phyloP scores from a whole-genome alignment of 768 basidiomycete species.

The Agrocybe pediades region DNA sequence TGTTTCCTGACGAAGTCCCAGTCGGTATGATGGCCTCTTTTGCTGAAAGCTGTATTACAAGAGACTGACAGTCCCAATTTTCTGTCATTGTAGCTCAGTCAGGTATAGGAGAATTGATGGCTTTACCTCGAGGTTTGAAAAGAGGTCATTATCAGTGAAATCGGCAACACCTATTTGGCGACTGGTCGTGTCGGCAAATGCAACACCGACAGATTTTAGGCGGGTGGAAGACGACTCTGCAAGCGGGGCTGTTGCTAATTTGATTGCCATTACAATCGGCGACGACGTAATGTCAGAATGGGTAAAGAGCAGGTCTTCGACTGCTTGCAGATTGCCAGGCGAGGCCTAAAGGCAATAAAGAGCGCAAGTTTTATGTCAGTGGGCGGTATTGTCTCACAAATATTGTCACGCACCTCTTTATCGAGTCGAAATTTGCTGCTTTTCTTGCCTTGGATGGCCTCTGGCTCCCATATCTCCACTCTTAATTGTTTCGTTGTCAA shows the following conservation, averaged over 20 bases:
- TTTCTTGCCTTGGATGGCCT: slow-evolving; percentile 74
- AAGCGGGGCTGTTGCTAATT: slow-evolving; percentile 58
- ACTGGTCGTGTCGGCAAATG: slow-evolving; percentile 88
- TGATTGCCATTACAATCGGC: slow-evolving; percentile 90
- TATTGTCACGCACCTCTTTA: slow-evolving; percentile 68
- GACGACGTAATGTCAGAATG: slow-evolving; percentile 79
- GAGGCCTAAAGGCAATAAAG: slow-evolving; percentile 38
- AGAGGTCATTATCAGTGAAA: slow-evolving; percentile 92
- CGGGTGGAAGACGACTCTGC: slow-evolving; percentile 51
- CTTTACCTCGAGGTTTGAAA: slow-evolving; percentile 90
- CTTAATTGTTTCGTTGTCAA: slow-evolving; percentile 88
- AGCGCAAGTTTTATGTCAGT: not conserved
- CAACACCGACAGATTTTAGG: slow-evolving; percentile 76
- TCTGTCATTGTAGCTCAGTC: no score
- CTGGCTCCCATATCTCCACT: slow-evolving; percentile 88
- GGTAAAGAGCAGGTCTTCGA: slow-evolving; percentile 85
- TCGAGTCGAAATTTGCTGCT: slow-evolving; percentile 73
- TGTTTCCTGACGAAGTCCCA: slow-evolving; percentile 69
- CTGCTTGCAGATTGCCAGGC: slow-evolving; percentile 67
- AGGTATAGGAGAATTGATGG: not conserved
- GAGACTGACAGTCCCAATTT: no score
- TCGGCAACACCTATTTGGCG: slow-evolving; percentile 88
- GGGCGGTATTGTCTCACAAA: not conserved
- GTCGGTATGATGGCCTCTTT: slow-evolving; percentile 90
- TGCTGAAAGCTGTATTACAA: slow-evolving; percentile 95